phyloP scores from a whole-genome alignment of 139 green algal species.

The Chlorella sp. region DNA sequence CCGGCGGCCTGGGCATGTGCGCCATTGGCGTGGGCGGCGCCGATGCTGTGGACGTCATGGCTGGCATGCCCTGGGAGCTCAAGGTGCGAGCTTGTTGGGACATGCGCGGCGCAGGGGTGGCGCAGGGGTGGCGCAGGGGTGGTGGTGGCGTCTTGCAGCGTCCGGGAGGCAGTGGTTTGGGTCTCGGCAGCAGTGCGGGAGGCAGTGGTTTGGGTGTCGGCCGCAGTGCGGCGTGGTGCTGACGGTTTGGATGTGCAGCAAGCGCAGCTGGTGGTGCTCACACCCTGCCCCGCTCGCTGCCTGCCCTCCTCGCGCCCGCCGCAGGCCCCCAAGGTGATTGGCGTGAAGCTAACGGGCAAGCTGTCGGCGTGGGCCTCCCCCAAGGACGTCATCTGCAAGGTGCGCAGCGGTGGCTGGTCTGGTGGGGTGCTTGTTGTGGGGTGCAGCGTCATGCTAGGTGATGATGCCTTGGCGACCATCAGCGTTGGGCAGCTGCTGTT shows the following conservation, averaged over 20 bases:
- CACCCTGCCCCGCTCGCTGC: neutral
- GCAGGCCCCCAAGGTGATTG: constrained; percentile 84
- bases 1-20: constrained; percentile 89
- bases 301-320: neutral
- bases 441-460: neutral
- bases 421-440: neutral
- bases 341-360: constrained; percentile 91
- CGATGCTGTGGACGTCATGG: constrained; percentile 98
- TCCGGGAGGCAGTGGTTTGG: too few species aligned
- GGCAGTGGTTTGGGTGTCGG: too few species aligned
- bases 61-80: constrained; percentile 96
- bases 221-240: too few species aligned
- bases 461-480: too few species aligned
- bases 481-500: too few species aligned
- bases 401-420: constrained; percentile 9
- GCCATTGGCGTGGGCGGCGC: constrained; percentile 92
- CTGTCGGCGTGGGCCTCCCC: constrained; percentile 88
- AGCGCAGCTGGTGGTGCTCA: neutral
- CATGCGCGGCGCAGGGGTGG: neutral
- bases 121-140: neutral
- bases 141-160: too few species aligned
- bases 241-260: neutral
- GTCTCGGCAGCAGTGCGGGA: too few species aligned
- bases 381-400: constrained; percentile 97
- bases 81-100: constrained; percentile 67